Evolutionary conservation across 345 rosid species (phyloP).

Genomic region (Eucalyptus regnans): DNA sequence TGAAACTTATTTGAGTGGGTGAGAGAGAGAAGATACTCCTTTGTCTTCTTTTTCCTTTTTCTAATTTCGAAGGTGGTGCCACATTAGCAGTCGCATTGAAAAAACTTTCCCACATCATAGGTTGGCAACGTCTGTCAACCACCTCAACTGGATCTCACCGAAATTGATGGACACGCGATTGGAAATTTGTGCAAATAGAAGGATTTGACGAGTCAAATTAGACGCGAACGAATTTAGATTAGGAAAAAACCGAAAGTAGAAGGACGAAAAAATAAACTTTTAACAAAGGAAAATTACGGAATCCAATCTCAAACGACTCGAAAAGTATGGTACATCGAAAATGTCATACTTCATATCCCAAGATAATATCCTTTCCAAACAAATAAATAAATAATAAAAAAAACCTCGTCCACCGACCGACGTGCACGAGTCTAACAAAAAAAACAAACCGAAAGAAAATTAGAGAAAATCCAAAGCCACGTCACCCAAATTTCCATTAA

Average conservation of each 20-base stretch:
- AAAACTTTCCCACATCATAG: neutral
- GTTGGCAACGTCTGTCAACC: neutral
- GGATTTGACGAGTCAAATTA: neutral
- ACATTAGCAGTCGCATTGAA: neutral
- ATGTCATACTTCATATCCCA: neutral
- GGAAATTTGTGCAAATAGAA: neutral
- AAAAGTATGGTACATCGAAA: neutral
- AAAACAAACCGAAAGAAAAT: neutral
- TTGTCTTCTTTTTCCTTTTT: too few species aligned
- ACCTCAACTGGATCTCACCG: neutral
- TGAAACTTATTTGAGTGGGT: neutral
- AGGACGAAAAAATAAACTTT: neutral
- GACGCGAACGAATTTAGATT: fast-evolving
- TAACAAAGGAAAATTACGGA: neutral
- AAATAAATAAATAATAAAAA: neutral
- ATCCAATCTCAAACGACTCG: neutral
- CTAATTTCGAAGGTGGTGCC: neutral
- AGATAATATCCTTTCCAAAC: neutral
- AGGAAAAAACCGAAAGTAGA: fast-evolving
- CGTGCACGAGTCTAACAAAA: neutral
- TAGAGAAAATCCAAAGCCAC: neutral
- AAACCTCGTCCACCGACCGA: neutral
- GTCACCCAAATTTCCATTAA: neutral
- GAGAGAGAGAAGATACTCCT: neutral
- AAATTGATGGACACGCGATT: neutral